Conservation (phyloP, 1,284 basidiomycete species). For the Paramarasmius palmivorus region DNA sequence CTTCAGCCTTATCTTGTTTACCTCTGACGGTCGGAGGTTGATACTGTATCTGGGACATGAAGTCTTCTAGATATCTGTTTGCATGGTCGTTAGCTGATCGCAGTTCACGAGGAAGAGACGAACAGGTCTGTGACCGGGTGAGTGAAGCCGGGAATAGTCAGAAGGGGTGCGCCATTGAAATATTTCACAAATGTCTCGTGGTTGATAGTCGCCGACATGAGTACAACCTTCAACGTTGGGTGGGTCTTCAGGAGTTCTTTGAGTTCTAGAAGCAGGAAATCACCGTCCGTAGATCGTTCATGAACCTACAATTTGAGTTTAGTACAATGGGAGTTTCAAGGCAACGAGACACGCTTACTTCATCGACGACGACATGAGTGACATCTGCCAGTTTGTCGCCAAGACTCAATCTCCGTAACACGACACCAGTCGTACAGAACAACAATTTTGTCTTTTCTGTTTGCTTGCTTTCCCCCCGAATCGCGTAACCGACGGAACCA, state of each 20-base stretch:
- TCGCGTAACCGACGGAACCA: conserved; percentile 86
- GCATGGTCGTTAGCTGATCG: not conserved
- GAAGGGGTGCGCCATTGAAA: conserved; percentile 78
- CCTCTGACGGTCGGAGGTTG: conserved; percentile 33
- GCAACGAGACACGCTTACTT: conserved; percentile 47
- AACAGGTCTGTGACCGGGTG: conserved; percentile 79
- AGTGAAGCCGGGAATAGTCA: conserved; percentile 84
- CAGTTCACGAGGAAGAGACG: conserved; percentile 22
- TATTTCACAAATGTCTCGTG: conserved; percentile 82
- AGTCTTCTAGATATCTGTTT: conserved; percentile 78
- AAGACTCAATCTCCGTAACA: conserved; percentile 77
- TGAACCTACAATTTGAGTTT: conserved; percentile 64
- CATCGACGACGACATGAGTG: conserved; percentile 90
- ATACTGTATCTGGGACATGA: conserved; percentile 58
- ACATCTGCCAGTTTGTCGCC: conserved; percentile 74
- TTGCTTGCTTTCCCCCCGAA: conserved; percentile 85
- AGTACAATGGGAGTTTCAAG: not conserved
- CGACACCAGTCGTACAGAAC: conserved; percentile 93
- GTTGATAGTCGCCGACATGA: conserved; percentile 91
- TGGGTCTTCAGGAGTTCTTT: conserved; percentile 78
- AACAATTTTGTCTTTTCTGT: conserved; percentile 71
- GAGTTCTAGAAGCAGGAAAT: conserved; percentile 87
- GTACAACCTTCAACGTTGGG: conserved; percentile 74
- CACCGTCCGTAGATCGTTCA: conserved; percentile 88
- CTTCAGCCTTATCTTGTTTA: conserved; percentile 52